A percentile compares a stretch with the other conserved stretches of the same genome.
Evolutionary conservation across 2,329 filamentous ascomycete species (phyloP).

Genomic region (Leptodontidium sp.): DNA sequence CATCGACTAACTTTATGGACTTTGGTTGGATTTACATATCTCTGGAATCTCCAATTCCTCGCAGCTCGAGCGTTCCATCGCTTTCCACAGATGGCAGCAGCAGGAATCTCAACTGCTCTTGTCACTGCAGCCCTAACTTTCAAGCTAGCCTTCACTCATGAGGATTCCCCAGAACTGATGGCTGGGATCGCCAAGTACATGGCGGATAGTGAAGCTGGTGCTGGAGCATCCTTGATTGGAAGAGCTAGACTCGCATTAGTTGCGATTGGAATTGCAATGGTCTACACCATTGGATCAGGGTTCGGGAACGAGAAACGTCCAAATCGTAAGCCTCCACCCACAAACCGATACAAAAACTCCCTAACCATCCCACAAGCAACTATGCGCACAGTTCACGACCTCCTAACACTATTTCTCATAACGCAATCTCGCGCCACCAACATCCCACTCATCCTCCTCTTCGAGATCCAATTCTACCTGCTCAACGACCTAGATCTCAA

Average conservation of each 20-base stretch:
- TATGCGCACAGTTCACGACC: conserved; percentile 65
- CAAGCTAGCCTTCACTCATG: conserved; percentile 87
- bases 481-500: conserved; percentile 58
- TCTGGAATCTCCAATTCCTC: conserved; percentile 52
- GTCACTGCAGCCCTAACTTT: conserved; percentile 74
- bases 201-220: conserved; percentile 35
- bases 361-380: conserved; percentile 36
- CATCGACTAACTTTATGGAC: conserved; percentile 77
- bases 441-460: conserved; percentile 83
- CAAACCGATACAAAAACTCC: neutral
- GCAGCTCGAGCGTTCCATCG: conserved; percentile 39
- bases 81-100: conserved; percentile 43
- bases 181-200: conserved; percentile 49
- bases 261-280: conserved; percentile 50
- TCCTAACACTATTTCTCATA: conserved; percentile 80
- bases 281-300: conserved; percentile 52
- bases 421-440: conserved; percentile 89
- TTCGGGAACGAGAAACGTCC: conserved; percentile 46
- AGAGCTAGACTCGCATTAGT: conserved; percentile 57
- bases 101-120: conserved; percentile 51
- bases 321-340: conserved; percentile 35
- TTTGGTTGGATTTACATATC: conserved; percentile 74
- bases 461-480: conserved; percentile 67
- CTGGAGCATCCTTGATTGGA: conserved; percentile 40
- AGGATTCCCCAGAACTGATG: conserved; percentile 87